Conservation (phyloP, 306 rosid species). For the Lathyrus aphaca region DNA sequence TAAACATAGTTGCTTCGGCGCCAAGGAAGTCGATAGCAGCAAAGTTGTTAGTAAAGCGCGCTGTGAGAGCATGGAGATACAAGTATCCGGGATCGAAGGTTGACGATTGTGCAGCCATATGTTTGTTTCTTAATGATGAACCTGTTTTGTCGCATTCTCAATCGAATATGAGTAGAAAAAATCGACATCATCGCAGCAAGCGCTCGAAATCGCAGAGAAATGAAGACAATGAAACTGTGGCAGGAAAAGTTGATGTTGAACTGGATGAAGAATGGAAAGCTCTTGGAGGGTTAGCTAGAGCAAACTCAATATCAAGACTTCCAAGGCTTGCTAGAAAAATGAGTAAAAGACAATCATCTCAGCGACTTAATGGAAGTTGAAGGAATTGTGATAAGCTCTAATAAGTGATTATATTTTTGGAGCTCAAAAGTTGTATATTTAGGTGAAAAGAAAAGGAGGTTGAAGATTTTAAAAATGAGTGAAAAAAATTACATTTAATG, state of each 20-base stretch:
- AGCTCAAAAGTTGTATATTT: constrained; percentile 14
- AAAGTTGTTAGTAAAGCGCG: constrained; percentile 60
- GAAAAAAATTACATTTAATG: not conserved
- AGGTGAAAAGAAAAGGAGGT: constrained; percentile 38
- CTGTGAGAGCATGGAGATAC: constrained; percentile 65
- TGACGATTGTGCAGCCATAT: constrained; percentile 78
- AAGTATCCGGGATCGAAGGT: constrained; percentile 63
- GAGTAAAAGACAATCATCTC: constrained; percentile 41
- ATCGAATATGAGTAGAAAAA: not conserved
- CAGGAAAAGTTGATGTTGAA: constrained; percentile 14
- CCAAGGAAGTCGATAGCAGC: constrained; percentile 70
- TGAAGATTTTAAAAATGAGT: constrained; percentile 14
- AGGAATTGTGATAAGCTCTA: constrained; percentile 18
- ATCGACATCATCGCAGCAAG: constrained; percentile 29
- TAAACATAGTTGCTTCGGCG: constrained; percentile 74
- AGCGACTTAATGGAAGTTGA: constrained; percentile 40
- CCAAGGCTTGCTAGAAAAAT: constrained; percentile 42
- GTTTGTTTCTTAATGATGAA: constrained; percentile 63
- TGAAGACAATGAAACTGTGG: constrained; percentile 39
- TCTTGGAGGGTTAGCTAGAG: constrained; percentile 54
- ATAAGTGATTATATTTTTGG: constrained; percentile 9
- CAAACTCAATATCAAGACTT: constrained; percentile 50
- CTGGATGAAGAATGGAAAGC: constrained; percentile 52
- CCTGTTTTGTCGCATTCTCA: constrained; percentile 34
- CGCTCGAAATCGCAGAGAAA: constrained; percentile 29